Evolutionary conservation across 768 basidiomycete species (phyloP), one percentile per base, ranked within the genome.

Genomic region (Thelephora ganbajun): DNA sequence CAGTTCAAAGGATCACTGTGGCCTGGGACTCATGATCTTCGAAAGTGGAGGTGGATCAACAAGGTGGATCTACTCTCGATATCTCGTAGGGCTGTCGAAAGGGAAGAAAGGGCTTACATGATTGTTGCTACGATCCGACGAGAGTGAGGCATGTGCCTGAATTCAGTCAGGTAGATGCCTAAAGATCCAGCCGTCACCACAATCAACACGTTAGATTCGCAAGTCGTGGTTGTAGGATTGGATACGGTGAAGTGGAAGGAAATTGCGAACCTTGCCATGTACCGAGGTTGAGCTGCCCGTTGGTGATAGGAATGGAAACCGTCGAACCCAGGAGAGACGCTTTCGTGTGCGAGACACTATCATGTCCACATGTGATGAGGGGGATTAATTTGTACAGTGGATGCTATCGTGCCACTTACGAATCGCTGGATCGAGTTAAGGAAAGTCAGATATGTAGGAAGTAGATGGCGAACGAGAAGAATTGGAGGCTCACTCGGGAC

Each of bases 101-200:
- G 22, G 22, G 39, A 41, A 14, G 39, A 6, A 16, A 16, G 22
- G 4, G 59, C 79, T 61, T 59, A 85, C 83, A 91, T 56, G 48
- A 91, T 78, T 11, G 89, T 91, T 13, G 88, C 88, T 34, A 92
- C 87, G 37, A 92, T 63, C 22, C 66, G 70, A 48, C 89, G 68
- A 11, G 73, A 66, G 59, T 89, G 86, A 12, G 80, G 60, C 49
- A 64, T 54, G 54, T 81, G 76, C 51, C 89, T 70, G 62, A 92
- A 91, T 62, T 94, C 91, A 2, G 83, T 81, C 41, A 93, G 71
- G 60, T 93, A 93, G 47, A 92, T 89, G 0, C 91, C 87, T 72
- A 39, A 34, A 11, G 33, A 45, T 11, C n/a, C n/a, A n/a, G n/a
- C n/a, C n/a, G n/a, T n/a, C n/a, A n/a, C n/a, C 33, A 48, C 6